A percentile compares a stretch with the other conserved stretches of the same genome.
Conservation (phyloP, 1,284 basidiomycete species). For the Exobasidium cylindrosporum region DNA sequence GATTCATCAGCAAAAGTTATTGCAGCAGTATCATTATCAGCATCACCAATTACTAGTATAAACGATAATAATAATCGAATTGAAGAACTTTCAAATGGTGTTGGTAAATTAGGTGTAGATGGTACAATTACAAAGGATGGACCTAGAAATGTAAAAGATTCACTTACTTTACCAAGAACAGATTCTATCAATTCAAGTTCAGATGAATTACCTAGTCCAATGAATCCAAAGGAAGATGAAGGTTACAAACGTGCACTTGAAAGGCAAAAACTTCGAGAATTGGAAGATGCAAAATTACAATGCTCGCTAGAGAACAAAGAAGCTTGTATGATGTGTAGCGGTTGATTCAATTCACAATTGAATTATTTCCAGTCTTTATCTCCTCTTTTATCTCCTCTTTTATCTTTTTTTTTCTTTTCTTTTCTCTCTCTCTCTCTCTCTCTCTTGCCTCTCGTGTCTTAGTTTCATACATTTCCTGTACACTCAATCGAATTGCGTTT, state of each 20-base stretch:
- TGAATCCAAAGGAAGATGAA: slow-evolving; percentile 36
- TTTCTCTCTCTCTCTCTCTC: neutral
- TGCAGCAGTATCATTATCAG: neutral
- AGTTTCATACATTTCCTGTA: neutral
- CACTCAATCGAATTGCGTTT: no score
- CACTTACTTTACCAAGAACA: neutral
- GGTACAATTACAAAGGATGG: slow-evolving; percentile 48
- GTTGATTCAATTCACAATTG: slow-evolving; percentile 18
- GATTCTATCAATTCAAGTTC: slow-evolving; percentile 46
- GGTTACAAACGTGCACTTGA: slow-evolving; percentile 78
- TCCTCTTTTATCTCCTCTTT: neutral
- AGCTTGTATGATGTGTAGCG: slow-evolving; percentile 53
- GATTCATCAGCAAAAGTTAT: neutral
- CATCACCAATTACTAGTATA: neutral
- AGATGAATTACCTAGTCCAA: slow-evolving; percentile 22
- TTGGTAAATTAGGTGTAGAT: slow-evolving; percentile 47
- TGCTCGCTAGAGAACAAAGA: slow-evolving; percentile 82
- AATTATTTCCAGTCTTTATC: neutral
- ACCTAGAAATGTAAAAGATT: slow-evolving; percentile 23
- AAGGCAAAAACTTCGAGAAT: slow-evolving; percentile 70
- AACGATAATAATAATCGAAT: neutral
- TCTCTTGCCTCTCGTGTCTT: neutral
- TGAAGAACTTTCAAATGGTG: slow-evolving; percentile 8
- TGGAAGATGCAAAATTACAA: slow-evolving; percentile 73
- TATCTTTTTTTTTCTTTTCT: neutral